Percentiles rank a stretch among this genome's conserved stretches.
Evolutionary conservation across 257 asterid genomes (phyloP).

Genomic region (Solanum microdontum): DNA sequence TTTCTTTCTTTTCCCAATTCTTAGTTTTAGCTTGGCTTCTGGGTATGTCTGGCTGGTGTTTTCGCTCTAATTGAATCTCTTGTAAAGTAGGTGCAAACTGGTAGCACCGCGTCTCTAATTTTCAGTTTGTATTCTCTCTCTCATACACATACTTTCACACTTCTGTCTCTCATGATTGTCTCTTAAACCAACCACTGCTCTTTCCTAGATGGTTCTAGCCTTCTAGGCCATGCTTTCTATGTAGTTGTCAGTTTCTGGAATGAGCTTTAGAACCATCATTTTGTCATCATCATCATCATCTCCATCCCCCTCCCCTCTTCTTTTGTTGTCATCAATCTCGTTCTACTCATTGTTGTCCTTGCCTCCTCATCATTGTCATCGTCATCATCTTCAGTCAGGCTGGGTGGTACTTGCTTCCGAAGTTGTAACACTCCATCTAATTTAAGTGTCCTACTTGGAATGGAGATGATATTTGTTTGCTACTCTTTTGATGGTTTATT

Average conservation of each 20-base stretch:
- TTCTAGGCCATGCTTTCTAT: neutral
- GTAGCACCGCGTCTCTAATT: neutral
- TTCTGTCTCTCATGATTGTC: neutral
- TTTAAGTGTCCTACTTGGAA: neutral
- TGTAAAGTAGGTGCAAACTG: neutral
- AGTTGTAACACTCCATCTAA: neutral
- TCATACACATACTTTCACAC: neutral
- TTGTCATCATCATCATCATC: neutral
- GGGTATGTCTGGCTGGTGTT: neutral
- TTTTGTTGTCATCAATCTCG: neutral
- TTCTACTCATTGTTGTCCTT: neutral
- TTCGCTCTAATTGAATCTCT: neutral
- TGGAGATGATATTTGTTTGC: neutral
- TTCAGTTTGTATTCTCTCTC: neutral
- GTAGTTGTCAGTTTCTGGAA: neutral
- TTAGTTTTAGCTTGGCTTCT: neutral
- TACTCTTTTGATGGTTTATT: neutral
- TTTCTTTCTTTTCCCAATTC: neutral
- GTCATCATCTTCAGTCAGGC: neutral
- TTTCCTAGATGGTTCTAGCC: neutral
- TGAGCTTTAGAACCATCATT: neutral
- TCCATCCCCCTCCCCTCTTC: neutral
- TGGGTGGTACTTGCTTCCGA: neutral
- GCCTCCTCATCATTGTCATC: neutral
- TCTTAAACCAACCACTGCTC: neutral